These are phyloP conservation scores for Ensete ventricosum DNA, from an alignment of 176 grass and related monocot genomes.

Conservation along the genomic window DNA sequence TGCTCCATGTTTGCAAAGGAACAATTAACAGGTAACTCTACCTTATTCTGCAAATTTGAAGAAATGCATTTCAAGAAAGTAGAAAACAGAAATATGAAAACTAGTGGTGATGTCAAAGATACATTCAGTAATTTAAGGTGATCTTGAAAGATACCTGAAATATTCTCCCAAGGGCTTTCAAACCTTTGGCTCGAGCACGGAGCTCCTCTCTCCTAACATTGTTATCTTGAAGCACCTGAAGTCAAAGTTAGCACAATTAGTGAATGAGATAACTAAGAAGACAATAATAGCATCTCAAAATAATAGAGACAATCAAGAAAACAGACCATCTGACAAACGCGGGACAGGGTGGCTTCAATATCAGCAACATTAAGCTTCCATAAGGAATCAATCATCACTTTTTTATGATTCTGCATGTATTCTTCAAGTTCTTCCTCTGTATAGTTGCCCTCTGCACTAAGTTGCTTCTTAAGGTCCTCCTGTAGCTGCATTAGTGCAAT, in stretches of 20 bases:
- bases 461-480: conserved; percentile 73
- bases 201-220: conserved; percentile 68
- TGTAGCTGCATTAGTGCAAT: conserved; percentile 97
- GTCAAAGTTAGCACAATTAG: neutral
- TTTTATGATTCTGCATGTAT: conserved; percentile 79
- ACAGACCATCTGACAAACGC: conserved; percentile 92
- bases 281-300: neutral
- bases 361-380: conserved; percentile 99
- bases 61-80: neutral
- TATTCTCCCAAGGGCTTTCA: conserved; percentile 91
- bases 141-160: conserved; percentile 54
- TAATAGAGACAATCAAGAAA: neutral
- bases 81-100: neutral
- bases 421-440: conserved; percentile 71
- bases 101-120: neutral
- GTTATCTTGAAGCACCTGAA: conserved; percentile 78
- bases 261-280: neutral
- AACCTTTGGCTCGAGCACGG: conserved; percentile 75
- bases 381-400: conserved; percentile 89
- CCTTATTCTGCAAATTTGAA: neutral
- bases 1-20: no score
- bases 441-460: conserved; percentile 66
- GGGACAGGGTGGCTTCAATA: conserved; percentile 87
- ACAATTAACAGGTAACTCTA: neutral
- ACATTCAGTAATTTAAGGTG: neutral